Conservation (phyloP, 192 early-diverging fungal genomes). For the Phlyctochytrium bullatum region DNA sequence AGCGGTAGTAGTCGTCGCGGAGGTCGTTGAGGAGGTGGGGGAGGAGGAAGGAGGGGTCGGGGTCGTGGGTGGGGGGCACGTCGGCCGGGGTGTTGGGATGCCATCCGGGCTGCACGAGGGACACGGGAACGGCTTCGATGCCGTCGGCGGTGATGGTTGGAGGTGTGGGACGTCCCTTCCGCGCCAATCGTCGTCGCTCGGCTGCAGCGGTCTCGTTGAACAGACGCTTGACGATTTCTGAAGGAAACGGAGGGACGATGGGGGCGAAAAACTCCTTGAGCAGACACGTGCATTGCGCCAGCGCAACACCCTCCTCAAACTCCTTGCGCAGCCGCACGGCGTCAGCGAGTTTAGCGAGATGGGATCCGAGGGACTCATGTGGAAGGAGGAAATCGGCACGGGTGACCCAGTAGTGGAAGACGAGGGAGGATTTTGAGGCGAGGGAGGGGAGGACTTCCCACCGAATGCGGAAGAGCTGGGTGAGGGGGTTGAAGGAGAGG, state of each 20-base stretch:
- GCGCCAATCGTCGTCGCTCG: not conserved
- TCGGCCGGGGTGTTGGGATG: too few relatives aligned
- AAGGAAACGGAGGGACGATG: not conserved
- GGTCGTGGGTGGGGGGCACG: too few relatives aligned
- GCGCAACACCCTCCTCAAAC: not conserved
- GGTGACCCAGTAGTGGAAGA: too few relatives aligned
- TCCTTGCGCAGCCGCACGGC: not conserved
- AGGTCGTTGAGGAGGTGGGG: not conserved
- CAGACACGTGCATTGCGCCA: not conserved
- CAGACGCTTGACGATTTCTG: not conserved
- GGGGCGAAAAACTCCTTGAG: not conserved
- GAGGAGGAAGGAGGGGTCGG: not conserved
- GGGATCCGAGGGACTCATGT: not conserved
- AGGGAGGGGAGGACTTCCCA: not conserved
- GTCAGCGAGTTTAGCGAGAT: not conserved
- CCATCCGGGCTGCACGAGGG: not conserved
- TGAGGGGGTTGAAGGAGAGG: not conserved
- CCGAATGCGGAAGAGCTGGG: not conserved
- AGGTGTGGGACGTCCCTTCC: not conserved
- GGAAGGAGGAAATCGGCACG: not conserved
- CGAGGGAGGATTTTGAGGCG: not conserved
- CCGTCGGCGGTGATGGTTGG: not conserved
- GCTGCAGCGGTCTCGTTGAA: not conserved
- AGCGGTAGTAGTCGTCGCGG: not conserved
- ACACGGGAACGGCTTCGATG: not conserved